These are phyloP conservation scores for Stromatinia cepivora DNA, from an alignment of 2,329 filamentous ascomycete species.

Conservation along the genomic window DNA sequence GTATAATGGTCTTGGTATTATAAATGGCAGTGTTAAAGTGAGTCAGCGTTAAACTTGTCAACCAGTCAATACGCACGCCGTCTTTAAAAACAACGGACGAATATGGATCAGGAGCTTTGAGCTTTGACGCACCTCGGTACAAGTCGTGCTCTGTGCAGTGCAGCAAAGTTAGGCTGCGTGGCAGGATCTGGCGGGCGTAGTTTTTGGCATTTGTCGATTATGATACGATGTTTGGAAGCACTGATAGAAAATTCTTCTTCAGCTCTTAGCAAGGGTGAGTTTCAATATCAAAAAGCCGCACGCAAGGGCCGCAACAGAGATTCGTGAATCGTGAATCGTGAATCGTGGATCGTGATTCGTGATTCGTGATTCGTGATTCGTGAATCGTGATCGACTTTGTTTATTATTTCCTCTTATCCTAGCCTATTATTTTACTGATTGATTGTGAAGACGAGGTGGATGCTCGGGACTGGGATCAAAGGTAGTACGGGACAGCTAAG, in stretches of 20 bases:
- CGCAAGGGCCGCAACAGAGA: slow-evolving; percentile 4
- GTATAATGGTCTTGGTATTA: slow-evolving; percentile 2
- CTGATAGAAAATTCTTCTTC: slow-evolving; percentile 5
- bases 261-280: slow-evolving; percentile 9
- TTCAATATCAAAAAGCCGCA: neutral
- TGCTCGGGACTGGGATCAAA: slow-evolving; percentile 12
- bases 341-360: slow-evolving; percentile 6
- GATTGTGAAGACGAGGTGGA: neutral
- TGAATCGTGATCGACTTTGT: neutral
- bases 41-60: slow-evolving; percentile 10
- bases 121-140: slow-evolving; percentile 16
- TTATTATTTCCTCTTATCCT: neutral
- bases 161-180: slow-evolving; percentile 8
- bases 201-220: neutral
- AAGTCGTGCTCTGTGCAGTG: slow-evolving; percentile 8
- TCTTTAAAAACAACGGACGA: neutral
- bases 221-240: slow-evolving; percentile 12
- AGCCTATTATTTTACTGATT: neutral
- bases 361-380: neutral
- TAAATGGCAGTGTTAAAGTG: neutral
- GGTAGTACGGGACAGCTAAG: neutral
- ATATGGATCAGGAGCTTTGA: slow-evolving; percentile 5
- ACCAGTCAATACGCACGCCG: neutral
- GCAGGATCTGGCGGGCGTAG: slow-evolving; percentile 11
- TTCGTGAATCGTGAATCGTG: neutral